phyloP scores from a whole-genome alignment of 2,329 filamentous ascomycete genomes.

The Epichloe festucae region DNA sequence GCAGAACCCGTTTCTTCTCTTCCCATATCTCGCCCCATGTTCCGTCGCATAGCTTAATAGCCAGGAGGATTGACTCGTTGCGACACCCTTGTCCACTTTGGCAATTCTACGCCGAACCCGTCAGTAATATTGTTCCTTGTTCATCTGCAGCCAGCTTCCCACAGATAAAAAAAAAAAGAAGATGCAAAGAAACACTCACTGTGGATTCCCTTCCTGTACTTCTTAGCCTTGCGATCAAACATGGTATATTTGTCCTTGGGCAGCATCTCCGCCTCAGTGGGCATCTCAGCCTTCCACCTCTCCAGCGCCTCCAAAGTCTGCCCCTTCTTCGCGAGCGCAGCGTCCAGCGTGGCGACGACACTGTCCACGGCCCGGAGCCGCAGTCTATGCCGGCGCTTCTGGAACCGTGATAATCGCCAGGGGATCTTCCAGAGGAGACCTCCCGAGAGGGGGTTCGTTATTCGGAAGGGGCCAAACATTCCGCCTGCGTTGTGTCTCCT shows the following conservation, averaged over 20 bases:
- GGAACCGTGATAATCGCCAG: constrained; percentile 84
- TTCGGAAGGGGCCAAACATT: constrained; percentile 78
- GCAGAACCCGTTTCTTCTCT: background rate
- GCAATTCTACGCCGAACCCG: constrained; percentile 50
- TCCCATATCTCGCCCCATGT: background rate
- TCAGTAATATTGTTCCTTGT: constrained; percentile 8
- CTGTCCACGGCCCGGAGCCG: constrained; percentile 75
- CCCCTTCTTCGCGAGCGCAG: constrained; percentile 61
- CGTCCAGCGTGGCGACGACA: constrained; percentile 73
- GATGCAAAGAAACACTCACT: constrained; percentile 45
- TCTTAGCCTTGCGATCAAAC: constrained; percentile 92
- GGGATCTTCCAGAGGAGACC: constrained; percentile 95
- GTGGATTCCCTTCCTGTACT: constrained; percentile 93
- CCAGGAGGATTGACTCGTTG: constrained; percentile 90
- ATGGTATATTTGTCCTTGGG: constrained; percentile 96
- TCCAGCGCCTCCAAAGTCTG: constrained; percentile 65
- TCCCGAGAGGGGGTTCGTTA: constrained; percentile 59
- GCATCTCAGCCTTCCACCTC: constrained; percentile 93
- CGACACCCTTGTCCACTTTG: constrained; percentile 91
- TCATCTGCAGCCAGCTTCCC: background rate
- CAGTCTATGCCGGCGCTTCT: constrained; percentile 77
- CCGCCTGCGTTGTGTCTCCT: too few species aligned
- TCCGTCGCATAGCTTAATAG: constrained; percentile 44
- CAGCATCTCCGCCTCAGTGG: constrained; percentile 87
- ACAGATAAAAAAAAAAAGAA: background rate